A percentile compares a stretch with the other conserved stretches of the same genome.
Conservation (phyloP, 2,329 filamentous ascomycete species). For the Fusarium stilboides region DNA sequence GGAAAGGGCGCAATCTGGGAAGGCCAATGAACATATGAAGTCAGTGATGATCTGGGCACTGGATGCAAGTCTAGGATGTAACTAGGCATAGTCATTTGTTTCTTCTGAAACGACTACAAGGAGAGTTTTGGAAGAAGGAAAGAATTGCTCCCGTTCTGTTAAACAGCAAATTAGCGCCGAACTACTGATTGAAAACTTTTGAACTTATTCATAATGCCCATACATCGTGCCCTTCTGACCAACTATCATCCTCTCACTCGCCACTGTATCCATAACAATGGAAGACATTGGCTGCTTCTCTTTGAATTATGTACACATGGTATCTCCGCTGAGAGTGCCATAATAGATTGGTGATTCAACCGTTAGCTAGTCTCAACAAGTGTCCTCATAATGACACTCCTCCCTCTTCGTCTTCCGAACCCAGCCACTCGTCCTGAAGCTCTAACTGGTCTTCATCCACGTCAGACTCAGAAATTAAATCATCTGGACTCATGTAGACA, state of each 20-base stretch:
- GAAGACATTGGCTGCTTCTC: too few relatives aligned
- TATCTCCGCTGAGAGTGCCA: too few relatives aligned
- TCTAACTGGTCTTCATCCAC: neutral
- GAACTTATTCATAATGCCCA: too few relatives aligned
- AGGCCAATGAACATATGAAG: neutral
- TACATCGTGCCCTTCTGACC: too few relatives aligned
- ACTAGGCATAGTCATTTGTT: slow-evolving; percentile 1
- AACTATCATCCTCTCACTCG: too few relatives aligned
- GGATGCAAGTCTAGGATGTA: slow-evolving; percentile 4
- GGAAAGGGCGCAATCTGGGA: neutral
- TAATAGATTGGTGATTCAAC: too few relatives aligned
- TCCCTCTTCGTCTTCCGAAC: slow-evolving; percentile 1
- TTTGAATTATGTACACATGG: too few relatives aligned
- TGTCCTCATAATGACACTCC: neutral
- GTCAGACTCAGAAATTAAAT: neutral
- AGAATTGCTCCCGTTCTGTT: too few relatives aligned
- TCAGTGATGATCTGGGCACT: neutral
- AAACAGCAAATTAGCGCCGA: neutral
- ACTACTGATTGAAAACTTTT: neutral
- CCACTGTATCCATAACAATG: too few relatives aligned
- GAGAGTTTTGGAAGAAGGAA: neutral
- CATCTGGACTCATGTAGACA: too few relatives aligned
- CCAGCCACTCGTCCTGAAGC: neutral
- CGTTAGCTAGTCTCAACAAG: too few relatives aligned
- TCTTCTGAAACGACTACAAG: neutral